Evolutionary conservation across 768 basidiomycete species (phyloP), one percentile per base, ranked within the genome.

Genomic region (Cantharellus cinnabarinus): DNA sequence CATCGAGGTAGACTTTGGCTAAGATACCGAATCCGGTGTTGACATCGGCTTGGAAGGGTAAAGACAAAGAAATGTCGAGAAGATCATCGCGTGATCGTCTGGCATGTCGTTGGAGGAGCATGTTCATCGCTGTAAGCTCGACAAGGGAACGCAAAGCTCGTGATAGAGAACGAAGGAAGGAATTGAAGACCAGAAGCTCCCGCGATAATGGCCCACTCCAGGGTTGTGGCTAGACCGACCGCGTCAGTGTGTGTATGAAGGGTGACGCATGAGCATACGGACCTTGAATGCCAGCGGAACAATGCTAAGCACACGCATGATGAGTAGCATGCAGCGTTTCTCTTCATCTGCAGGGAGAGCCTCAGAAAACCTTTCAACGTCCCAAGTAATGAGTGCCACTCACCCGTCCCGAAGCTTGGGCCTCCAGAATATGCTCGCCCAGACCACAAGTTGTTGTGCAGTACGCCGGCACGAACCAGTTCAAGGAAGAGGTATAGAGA

Each of bases 21-120:
- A 99, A 77, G 63, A 99, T 88, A 2, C 95, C 95, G 70, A 97
- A 97, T 20, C 93, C 95, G 0, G 95, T 98, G 75, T 95, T 95
- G 65, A 90, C 89, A 67, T 98, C 95, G 59, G 79, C 77, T 68
- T 95, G 93, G 79, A 98, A 95, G 4, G 93, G 90, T 41, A 97
- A 75, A 51, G 88, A 89, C 41, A 95, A 77, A 62, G 89, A 81
- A 62, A 98, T 83, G 68, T 98, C 95, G 65, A 95, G 73, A 63
- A 89, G 74, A 68, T 98, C 95, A 62, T 97, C 93, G 65, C 94
- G 79, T 50, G 80, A 78, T 55, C 88, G 77, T 40, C 83, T 80
- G 41, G 89, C 91, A 67, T 97, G 93, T 39, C 79, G 80, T 37
- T 89, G 84, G 35, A 99, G 75, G 41, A 99, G 75, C 83, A 97